Evolutionary conservation across 306 rosid species (phyloP).

Genomic region (Notholithocarpus densiflorus): DNA sequence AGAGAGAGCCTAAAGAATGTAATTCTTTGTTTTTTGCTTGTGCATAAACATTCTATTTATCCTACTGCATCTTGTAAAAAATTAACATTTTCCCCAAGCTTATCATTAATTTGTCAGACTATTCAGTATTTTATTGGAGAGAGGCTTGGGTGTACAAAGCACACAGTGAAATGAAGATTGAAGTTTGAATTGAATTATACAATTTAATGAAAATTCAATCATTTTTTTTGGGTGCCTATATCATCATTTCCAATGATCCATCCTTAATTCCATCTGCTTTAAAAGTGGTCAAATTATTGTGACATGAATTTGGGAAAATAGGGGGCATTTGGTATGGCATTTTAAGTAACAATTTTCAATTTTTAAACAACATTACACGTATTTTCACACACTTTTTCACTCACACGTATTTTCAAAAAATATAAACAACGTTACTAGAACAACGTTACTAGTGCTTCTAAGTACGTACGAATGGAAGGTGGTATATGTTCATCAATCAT

Average conservation of each 20-base stretch:
- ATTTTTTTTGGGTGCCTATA: not conserved
- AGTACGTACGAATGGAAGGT: too few relatives aligned
- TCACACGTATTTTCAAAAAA: fast-evolving
- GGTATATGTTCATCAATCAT: too few relatives aligned
- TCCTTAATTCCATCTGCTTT: too few relatives aligned
- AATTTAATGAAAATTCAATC: not conserved
- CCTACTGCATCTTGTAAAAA: not conserved
- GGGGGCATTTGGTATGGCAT: too few relatives aligned
- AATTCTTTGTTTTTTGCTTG: constrained; percentile 14
- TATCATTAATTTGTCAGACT: not conserved
- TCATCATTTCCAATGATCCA: not conserved
- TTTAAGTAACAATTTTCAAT: too few relatives aligned
- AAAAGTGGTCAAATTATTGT: too few relatives aligned
- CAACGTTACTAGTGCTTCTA: too few relatives aligned
- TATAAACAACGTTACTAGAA: too few relatives aligned
- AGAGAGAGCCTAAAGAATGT: not conserved
- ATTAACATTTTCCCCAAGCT: not conserved
- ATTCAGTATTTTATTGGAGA: too few relatives aligned
- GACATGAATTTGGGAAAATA: too few relatives aligned
- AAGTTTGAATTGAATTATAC: not conserved
- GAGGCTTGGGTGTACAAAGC: not conserved
- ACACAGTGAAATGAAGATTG: not conserved
- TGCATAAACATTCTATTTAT: not conserved
- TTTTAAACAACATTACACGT: too few relatives aligned
- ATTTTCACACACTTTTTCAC: fast-evolving